Percentiles rank a stretch among this genome's conserved stretches.
phyloP scores from a whole-genome alignment of 345 rosid genomes.

The Acer campestre region DNA sequence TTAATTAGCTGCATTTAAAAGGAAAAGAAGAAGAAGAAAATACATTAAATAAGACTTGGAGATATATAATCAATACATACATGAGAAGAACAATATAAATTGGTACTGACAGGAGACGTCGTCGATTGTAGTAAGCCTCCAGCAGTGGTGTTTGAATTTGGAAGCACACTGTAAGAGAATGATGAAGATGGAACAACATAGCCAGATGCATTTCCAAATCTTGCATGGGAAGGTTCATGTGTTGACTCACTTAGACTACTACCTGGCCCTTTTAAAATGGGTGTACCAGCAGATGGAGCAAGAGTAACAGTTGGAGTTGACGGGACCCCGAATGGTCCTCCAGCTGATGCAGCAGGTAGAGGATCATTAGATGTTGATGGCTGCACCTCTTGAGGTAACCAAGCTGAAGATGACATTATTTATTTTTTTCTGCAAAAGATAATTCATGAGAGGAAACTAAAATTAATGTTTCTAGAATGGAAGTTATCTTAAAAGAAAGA shows the following conservation, averaged over 20 bases:
- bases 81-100: neutral
- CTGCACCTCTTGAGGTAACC: constrained; percentile 31
- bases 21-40: neutral
- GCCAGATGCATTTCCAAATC: constrained; percentile 22
- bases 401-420: constrained; percentile 28
- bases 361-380: constrained; percentile 18
- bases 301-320: constrained; percentile 13
- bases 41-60: neutral
- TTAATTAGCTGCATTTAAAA: constrained; percentile 23
- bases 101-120: constrained; percentile 20
- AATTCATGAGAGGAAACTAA: neutral
- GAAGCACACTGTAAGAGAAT: constrained; percentile 26
- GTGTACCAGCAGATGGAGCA: constrained; percentile 9
- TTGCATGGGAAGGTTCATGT: constrained; percentile 25
- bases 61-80: neutral
- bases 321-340: constrained; percentile 11
- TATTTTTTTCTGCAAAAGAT: constrained; percentile 7
- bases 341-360: constrained; percentile 7
- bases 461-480: neutral
- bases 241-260: constrained; percentile 8
- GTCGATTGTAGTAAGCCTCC: constrained; percentile 15
- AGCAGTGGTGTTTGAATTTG: constrained; percentile 8
- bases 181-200: constrained; percentile 29
- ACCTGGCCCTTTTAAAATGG: constrained; percentile 10
- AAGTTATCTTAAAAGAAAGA: neutral